A percentile compares a stretch with the other conserved stretches of the same genome.
Evolutionary conservation across 2,329 filamentous ascomycete species (phyloP).

Genomic region (Rhynchosporium agropyri): DNA sequence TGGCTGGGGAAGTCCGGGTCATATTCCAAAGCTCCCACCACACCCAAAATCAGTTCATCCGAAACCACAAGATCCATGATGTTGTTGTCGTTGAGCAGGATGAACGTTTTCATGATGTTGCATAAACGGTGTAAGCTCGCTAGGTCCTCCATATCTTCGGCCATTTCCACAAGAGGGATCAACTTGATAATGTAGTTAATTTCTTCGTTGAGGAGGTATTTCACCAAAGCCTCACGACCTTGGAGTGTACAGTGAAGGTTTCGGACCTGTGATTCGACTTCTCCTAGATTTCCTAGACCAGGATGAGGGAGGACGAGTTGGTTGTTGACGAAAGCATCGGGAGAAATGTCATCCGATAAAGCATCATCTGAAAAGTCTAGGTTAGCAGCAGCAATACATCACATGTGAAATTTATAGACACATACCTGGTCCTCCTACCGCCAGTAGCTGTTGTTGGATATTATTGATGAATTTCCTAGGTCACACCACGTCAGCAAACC

Average conservation of each 20-base stretch:
- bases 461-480: constrained; percentile 86
- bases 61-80: constrained; percentile 95
- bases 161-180: constrained; percentile 81
- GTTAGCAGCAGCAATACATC: neutral
- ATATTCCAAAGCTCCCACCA: constrained; percentile 95
- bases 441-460: constrained; percentile 75
- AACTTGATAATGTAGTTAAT: constrained; percentile 81
- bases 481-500: constrained; percentile 17
- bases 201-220: constrained; percentile 77
- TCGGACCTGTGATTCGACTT: constrained; percentile 85
- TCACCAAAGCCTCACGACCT: constrained; percentile 83
- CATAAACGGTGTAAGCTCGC: constrained; percentile 87
- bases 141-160: constrained; percentile 88
- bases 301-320: constrained; percentile 76
- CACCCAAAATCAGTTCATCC: constrained; percentile 85
- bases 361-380: constrained; percentile 65
- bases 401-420: constrained; percentile 25
- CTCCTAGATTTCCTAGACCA: constrained; percentile 77
- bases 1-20: constrained; percentile 97
- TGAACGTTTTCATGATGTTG: constrained; percentile 97
- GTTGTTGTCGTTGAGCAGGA: constrained; percentile 89
- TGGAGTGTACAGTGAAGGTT: constrained; percentile 71
- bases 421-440: constrained; percentile 64
- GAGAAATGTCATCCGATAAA: constrained; percentile 80
- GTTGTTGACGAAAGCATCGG: constrained; percentile 65